Evolutionary conservation across 768 basidiomycete species (phyloP).

Genomic region (Tephrocybe sp.): DNA sequence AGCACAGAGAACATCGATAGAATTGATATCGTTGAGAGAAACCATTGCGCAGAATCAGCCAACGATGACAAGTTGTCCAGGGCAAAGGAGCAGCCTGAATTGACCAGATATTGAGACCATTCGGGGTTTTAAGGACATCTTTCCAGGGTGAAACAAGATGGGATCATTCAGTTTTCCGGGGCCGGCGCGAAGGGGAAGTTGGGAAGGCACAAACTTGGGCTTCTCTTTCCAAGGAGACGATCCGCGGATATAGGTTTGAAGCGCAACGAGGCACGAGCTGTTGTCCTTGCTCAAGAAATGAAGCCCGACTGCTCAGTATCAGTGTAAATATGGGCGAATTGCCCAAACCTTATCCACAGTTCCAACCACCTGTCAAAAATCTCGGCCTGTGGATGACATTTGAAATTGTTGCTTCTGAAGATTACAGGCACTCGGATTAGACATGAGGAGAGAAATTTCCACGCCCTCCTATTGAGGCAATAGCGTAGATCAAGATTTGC

Average conservation of each 20-base stretch:
- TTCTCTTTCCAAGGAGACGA: conserved; percentile 34
- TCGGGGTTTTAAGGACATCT: conserved; percentile 35
- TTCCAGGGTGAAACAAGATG: conserved; percentile 30
- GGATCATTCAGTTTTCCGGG: conserved; percentile 35
- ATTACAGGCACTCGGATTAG: no score
- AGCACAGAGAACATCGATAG: conserved; percentile 33
- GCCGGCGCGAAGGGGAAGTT: conserved; percentile 32
- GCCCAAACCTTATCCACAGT: no score
- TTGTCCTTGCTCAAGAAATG: conserved; percentile 23
- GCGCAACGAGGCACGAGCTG: conserved; percentile 33
- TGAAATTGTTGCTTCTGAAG: no score
- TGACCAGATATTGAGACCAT: conserved; percentile 16
- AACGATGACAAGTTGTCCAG: conserved; percentile 15
- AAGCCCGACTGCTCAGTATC: no score
- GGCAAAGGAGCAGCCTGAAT: conserved; percentile 25
- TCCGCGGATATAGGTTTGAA: conserved; percentile 39
- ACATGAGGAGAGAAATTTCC: neutral
- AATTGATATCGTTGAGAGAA: conserved; percentile 24
- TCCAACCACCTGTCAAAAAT: no score
- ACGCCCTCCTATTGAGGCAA: neutral
- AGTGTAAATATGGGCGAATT: no score
- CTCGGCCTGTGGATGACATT: no score
- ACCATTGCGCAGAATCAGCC: conserved; percentile 23
- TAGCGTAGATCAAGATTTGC: conserved; percentile 12
- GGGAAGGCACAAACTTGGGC: conserved; percentile 25